Conservation (phyloP, 2,329 filamentous ascomycete genomes). For the Podosphaera leucotricha region DNA sequence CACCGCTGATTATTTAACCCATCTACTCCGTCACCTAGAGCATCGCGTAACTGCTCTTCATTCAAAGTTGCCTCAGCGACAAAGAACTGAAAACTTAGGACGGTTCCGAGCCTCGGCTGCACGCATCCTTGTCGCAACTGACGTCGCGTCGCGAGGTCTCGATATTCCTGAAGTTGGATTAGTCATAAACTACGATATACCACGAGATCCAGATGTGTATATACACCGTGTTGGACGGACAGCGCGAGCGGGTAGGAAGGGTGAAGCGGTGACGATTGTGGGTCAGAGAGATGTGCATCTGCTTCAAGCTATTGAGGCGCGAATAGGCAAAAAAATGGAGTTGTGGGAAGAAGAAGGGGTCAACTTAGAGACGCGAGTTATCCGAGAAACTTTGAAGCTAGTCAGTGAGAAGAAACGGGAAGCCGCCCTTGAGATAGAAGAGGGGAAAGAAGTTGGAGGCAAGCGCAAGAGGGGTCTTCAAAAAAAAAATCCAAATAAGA, state of each 20-base stretch:
- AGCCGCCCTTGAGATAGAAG: conserved; percentile 73
- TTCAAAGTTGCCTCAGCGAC: conserved; percentile 61
- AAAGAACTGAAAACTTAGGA: conserved; percentile 68
- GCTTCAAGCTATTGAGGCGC: conserved; percentile 67
- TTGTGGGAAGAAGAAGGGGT: conserved; percentile 78
- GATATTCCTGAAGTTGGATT: conserved; percentile 83
- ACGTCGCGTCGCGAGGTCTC: conserved; percentile 80
- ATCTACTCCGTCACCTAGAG: conserved; percentile 60
- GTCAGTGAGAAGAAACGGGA: conserved; percentile 90
- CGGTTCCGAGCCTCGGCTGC: conserved; percentile 80
- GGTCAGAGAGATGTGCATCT: conserved; percentile 84
- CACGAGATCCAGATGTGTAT: conserved; percentile 90
- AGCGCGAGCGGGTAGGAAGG: conserved; percentile 66
- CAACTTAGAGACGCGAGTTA: conserved; percentile 73
- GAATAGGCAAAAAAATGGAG: conserved; percentile 60
- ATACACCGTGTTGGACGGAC: conserved; percentile 92
- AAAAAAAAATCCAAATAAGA: too few species aligned
- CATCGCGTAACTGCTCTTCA: conserved; percentile 86
- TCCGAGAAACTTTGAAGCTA: conserved; percentile 63
- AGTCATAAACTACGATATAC: conserved; percentile 89
- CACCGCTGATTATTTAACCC: conserved; percentile 74
- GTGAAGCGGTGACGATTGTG: conserved; percentile 68
- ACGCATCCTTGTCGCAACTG: conserved; percentile 76
- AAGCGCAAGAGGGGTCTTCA: conserved; percentile 43
- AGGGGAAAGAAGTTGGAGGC: conserved; percentile 76